Percentiles rank a stretch among this genome's conserved stretches.
phyloP scores from a whole-genome alignment of 768 basidiomycete species.

The Paxillus ammoniavirescens region DNA sequence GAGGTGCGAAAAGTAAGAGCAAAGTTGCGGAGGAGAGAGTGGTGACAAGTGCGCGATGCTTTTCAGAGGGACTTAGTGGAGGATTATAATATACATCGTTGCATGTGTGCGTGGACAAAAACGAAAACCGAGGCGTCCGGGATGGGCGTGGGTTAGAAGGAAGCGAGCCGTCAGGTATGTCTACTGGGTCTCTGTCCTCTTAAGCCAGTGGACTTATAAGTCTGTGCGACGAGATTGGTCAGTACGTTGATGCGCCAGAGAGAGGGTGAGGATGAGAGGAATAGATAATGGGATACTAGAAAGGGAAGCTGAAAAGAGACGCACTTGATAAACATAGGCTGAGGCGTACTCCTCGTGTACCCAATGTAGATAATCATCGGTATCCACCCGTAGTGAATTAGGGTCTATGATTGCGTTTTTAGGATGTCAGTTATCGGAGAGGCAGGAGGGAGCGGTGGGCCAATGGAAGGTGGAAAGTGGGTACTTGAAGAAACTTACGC shows the following conservation, averaged over 20 bases:
- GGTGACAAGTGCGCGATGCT: slow-evolving; percentile 1
- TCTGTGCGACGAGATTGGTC: slow-evolving; percentile 39
- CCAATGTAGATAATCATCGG: slow-evolving; percentile 96
- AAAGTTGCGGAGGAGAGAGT: neutral
- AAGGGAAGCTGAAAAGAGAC: slow-evolving; percentile 30
- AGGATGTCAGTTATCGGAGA: slow-evolving; percentile 3
- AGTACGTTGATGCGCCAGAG: neutral
- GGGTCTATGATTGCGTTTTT: slow-evolving; percentile 50
- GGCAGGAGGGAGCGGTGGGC: neutral
- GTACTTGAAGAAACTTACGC: slow-evolving; percentile 48
- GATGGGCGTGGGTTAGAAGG: neutral
- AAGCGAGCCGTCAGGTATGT: neutral
- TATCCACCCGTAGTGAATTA: slow-evolving; percentile 95
- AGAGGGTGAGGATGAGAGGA: neutral
- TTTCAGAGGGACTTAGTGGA: slow-evolving; percentile 7
- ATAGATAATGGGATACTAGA: neutral
- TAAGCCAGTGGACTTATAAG: slow-evolving; percentile 92
- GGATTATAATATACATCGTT: slow-evolving; percentile 29
- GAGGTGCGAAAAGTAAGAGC: neutral
- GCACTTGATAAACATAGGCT: slow-evolving; percentile 93
- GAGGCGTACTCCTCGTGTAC: slow-evolving; percentile 88
- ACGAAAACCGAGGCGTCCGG: neutral
- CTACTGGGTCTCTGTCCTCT: slow-evolving; percentile 17
- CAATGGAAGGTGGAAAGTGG: neutral
- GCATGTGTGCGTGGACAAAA: slow-evolving; percentile 14